Conservation (phyloP, 768 basidiomycete genomes). For the Hericium erinaceus region DNA sequence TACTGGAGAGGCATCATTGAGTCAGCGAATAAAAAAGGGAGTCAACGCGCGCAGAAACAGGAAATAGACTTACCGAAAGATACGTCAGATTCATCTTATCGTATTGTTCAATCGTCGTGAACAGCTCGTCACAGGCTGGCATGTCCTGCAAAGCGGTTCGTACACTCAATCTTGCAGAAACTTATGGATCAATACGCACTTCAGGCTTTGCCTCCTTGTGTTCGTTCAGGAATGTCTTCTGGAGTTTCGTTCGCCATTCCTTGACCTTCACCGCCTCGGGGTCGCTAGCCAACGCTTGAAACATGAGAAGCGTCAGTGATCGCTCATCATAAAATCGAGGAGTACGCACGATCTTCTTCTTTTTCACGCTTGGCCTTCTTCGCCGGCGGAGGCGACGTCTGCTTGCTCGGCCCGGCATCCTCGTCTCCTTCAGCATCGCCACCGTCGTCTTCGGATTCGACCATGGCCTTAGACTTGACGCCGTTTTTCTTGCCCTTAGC, state of each 20-base stretch:
- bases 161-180: neutral
- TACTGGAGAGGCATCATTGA: constrained; percentile 32
- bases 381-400: constrained; percentile 48
- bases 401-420: constrained; percentile 40
- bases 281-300: constrained; percentile 41
- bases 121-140: constrained; percentile 60
- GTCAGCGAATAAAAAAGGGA: neutral
- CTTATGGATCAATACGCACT: constrained; percentile 29
- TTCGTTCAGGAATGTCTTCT: constrained; percentile 73
- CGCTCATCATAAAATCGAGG: too few species aligned
- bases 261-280: constrained; percentile 67
- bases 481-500: constrained; percentile 47
- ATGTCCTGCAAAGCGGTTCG: constrained; percentile 48
- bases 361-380: constrained; percentile 48
- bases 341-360: constrained; percentile 50
- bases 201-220: constrained; percentile 56
- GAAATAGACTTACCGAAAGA: constrained; percentile 34
- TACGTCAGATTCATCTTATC: constrained; percentile 72
- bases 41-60: neutral
- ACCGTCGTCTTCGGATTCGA: constrained; percentile 61
- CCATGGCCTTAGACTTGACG: constrained; percentile 49
- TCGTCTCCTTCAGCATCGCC: constrained; percentile 27
- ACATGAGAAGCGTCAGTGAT: neutral
- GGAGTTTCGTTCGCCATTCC: constrained; percentile 88
- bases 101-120: constrained; percentile 69